phyloP scores from a whole-genome alignment of 345 rosid genomes.

The Corchorus capsularis region DNA sequence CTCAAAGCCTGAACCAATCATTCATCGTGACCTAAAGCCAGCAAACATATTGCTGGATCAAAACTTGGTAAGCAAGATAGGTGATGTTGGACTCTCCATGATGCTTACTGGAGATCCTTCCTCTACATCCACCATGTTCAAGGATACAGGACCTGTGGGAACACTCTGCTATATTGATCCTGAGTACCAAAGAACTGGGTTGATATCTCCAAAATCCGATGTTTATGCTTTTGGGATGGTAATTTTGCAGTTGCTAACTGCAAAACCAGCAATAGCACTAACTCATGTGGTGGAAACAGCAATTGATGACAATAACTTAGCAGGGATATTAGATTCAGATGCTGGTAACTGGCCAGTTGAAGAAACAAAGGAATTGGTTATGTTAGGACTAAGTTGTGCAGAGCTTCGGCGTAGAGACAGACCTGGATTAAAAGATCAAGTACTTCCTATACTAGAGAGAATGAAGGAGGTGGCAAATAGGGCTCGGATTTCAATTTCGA shows the following conservation, averaged over 20 bases:
- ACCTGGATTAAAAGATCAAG: conserved; percentile 57
- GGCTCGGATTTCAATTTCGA: conserved; percentile 33
- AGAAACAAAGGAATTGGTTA: conserved; percentile 71
- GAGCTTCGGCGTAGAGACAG: conserved; percentile 77
- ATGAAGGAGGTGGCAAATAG: conserved; percentile 54
- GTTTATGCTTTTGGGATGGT: conserved; percentile 85
- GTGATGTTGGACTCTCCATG: conserved; percentile 89
- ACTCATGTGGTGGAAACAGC: conserved; percentile 67
- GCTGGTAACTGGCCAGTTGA: conserved; percentile 82
- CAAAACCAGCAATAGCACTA: conserved; percentile 72
- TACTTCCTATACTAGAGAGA: conserved; percentile 70
- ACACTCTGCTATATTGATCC: conserved; percentile 89
- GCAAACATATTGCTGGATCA: conserved; percentile 83
- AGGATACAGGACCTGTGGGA: conserved; percentile 72
- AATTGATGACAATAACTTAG: conserved; percentile 37
- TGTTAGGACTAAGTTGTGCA: conserved; percentile 69
- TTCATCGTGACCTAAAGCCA: conserved; percentile 93
- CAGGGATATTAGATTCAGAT: conserved; percentile 57
- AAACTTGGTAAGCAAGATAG: conserved; percentile 82
- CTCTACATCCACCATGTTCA: conserved; percentile 36
- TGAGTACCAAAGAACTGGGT: conserved; percentile 85
- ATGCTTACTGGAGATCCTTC: conserved; percentile 45
- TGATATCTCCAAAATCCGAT: conserved; percentile 71
- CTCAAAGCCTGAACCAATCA: conserved; percentile 68
- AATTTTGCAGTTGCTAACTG: conserved; percentile 78